Percentiles rank a stretch among this genome's conserved stretches.
Evolutionary conservation across 1,284 basidiomycete species (phyloP).

Genomic region (Papiliotrema flavescens): DNA sequence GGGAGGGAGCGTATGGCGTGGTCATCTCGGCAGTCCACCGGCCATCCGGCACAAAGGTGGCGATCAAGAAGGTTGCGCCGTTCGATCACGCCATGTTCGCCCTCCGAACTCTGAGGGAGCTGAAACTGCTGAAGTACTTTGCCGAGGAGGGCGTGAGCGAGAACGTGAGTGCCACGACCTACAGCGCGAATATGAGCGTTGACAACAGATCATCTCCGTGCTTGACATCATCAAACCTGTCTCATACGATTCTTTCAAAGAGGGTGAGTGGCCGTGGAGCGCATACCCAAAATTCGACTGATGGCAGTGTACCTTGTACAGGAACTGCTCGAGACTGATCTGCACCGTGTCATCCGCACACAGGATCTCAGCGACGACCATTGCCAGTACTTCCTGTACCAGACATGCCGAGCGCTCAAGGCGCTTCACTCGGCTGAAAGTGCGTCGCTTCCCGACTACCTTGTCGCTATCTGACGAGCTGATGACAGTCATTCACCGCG

Average conservation of each 20-base stretch:
- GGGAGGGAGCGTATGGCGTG: conserved; percentile 74
- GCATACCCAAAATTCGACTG: not conserved
- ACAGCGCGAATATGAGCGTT: not conserved
- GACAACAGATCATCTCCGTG: conserved; percentile 80
- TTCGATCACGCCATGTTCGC: conserved; percentile 93
- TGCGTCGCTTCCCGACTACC: too few relatives aligned
- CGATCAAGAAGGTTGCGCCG: conserved; percentile 87
- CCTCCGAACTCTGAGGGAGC: conserved; percentile 75
- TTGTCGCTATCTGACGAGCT: not conserved
- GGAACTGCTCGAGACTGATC: conserved; percentile 72
- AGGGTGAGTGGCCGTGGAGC: conserved; percentile 53
- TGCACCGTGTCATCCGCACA: conserved; percentile 70
- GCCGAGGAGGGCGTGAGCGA: conserved; percentile 87
- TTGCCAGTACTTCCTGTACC: conserved; percentile 57
- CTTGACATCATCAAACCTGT: conserved; percentile 90
- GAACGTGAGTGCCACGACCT: conserved; percentile 61
- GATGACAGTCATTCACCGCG: conserved; percentile 75
- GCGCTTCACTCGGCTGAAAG: conserved; percentile 82
- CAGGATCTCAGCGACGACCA: conserved; percentile 85
- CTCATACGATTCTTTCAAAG: conserved; percentile 85
- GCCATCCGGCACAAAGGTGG: conserved; percentile 74
- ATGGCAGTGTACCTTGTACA: conserved; percentile 60
- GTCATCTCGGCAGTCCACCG: conserved; percentile 78
- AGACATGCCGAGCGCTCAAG: conserved; percentile 84
- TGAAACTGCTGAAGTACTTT: conserved; percentile 86